Evolutionary conservation across 805 yeast genomes (phyloP), one percentile per base, ranked within the genome.

Genomic region (Teunomyces stri): DNA sequence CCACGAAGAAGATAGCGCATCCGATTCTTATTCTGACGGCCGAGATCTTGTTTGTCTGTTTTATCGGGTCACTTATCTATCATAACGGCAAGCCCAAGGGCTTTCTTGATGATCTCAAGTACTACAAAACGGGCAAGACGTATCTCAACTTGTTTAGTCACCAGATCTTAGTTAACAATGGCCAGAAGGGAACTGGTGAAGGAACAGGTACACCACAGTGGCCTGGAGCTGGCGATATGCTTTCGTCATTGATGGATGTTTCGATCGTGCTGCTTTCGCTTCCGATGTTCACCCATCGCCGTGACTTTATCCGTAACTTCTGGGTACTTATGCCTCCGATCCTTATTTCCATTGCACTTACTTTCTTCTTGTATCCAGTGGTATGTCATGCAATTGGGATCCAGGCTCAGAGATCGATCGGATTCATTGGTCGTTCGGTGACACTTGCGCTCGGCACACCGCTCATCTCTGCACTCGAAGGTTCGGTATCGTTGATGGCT

Each of bases 201-300:
- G 58, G 48, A 34, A 69, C 76, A 0, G 57, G 64, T 3, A 63
- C 69, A 2, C 72, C 75, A 1, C 59, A 64, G 16, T 76, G 81
- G 78, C 94, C 95, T 0, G 96, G 96, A 0, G 87, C 91, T 11
- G 96, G 96, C 2, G 95, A 87, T 59, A 70, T 87, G 13, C 72
- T 87, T 34, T 61, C 82, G 5, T 77, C 90, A 0, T 62, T 87
- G 53, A 83, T 87, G 85, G 94, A 87, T 57, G 76, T 85, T 6
- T 80, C 89, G 1, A 87, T 87, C 63, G 90, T 85, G 0, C 79
- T 92, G 1, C 70, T 87, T 37, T 79, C 91, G 18, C 66, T 87
- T 43, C 90, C 96, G 3, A 85, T 87, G 89, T 87, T 77, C 63
- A 79, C 85, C 6, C 87, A 85, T 64, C 66, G 94, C 43, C 65